Conservation (phyloP, 2,329 filamentous ascomycete genomes). For the Colletotrichum sojae region DNA sequence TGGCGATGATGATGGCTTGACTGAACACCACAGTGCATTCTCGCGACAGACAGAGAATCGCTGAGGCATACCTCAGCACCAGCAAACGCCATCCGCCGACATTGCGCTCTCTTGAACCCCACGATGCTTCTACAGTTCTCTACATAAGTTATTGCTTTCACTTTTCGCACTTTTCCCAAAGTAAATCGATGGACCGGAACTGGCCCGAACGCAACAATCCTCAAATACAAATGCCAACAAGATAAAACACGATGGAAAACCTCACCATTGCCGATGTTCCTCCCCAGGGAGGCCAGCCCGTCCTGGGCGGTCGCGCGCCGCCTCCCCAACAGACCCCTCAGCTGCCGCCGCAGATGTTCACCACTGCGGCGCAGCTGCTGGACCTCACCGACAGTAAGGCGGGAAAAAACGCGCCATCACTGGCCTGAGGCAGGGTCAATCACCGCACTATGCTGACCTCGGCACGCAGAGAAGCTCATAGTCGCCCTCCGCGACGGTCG, state of each 20-base stretch:
- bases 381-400: slow-evolving; percentile 96
- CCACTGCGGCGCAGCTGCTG: slow-evolving; percentile 93
- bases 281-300: slow-evolving; percentile 54
- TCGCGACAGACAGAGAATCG: slow-evolving; percentile 10
- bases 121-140: slow-evolving; percentile 21
- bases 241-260: slow-evolving; percentile 63
- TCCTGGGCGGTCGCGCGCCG: slow-evolving; percentile 49
- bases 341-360: slow-evolving; percentile 96
- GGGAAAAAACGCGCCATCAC: slow-evolving; percentile 37
- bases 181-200: slow-evolving; percentile 40
- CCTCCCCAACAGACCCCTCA: slow-evolving; percentile 64
- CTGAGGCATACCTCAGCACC: slow-evolving; percentile 2
- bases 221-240: slow-evolving; percentile 40
- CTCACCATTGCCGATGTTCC: slow-evolving; percentile 65
- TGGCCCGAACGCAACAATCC: slow-evolving; percentile 35
- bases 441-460: slow-evolving; percentile 27
- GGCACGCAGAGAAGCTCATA: slow-evolving; percentile 87
- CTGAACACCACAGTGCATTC: slow-evolving; percentile 3
- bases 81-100: slow-evolving; percentile 4
- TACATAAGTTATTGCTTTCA: slow-evolving; percentile 18
- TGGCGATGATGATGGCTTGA: slow-evolving; percentile 37
- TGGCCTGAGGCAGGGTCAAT: slow-evolving; percentile 41
- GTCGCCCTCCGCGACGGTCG: slow-evolving; percentile 92
- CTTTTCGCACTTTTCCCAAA: not conserved
- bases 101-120: not conserved